Base-by-base conservation (phyloP, 2,329 filamentous ascomycete genomes). In the Colletotrichum aenigma region DNA sequence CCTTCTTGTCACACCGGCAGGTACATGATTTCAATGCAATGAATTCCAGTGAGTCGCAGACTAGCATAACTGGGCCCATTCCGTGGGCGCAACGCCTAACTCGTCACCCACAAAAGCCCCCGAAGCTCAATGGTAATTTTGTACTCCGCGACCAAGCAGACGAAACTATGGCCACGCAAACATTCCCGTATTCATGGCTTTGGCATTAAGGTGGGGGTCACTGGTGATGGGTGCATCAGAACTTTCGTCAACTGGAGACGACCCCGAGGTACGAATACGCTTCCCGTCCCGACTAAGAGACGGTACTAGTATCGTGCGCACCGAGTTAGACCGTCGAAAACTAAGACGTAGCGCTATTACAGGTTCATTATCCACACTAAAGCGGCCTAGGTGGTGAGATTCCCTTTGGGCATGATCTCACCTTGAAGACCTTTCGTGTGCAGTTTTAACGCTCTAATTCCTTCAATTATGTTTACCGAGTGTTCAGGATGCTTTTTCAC, bases 1-100 rank as follows among this genome's bases (percentile, higher is more conserved):
- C 6, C 9, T 6, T 12, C 0, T n/a, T n/a, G 18, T n/a, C 18
- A 6, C 5, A 7, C 18, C 8, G 38, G 1, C 9, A n/a, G 38
- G 18, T n/a, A 48, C 38, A 9, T 48, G 38, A 7, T 12, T n/a
- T 48, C 38, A 1, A n/a, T 48, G 18, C 18, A 48, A n/a, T 48
- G 5, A 1, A 48, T 48, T 3, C 18, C 2, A 10, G 9, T 48
- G 38, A n/a, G 18, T 12, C 16, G 38, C 18, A 48, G 38, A 12
- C 38, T 48, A n/a, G 38, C 38, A 48, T 48, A 3, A 4, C 38
- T 48, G 18, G 38, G 38, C 38, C 18, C 3, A 48, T 12, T 12
- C 38, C 3, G 18, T 4, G 5, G 38, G 18, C 38, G 38, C 38
- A 4, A n/a, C 38, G 18, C 38, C 38, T 7, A n/a, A 48, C 18